phyloP scores from a whole-genome alignment of 768 basidiomycete species.

The Albatrellus ellisii region DNA sequence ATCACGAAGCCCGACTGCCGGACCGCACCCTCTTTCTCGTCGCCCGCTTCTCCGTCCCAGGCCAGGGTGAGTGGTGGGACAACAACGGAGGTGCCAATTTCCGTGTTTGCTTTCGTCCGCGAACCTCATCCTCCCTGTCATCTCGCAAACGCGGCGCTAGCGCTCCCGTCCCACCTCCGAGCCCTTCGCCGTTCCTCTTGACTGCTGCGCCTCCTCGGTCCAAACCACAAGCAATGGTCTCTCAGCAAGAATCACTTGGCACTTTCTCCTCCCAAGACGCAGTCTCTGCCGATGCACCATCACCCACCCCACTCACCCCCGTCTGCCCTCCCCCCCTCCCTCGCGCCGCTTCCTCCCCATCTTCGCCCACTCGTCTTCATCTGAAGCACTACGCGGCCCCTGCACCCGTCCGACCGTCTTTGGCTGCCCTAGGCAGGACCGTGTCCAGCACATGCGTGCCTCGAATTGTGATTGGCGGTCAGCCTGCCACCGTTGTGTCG shows the following conservation, averaged over 20 bases:
- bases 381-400: conserved; percentile 14
- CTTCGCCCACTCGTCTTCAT: conserved; percentile 8
- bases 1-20: conserved; percentile 39
- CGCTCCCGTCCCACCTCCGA: conserved; percentile 13
- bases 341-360: conserved; percentile 7
- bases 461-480: conserved; percentile 4
- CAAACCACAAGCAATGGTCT: too few species aligned
- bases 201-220: conserved; percentile 1
- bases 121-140: too few species aligned
- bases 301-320: conserved; percentile 5
- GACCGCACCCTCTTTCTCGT: conserved; percentile 48
- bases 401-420: background rate
- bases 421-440: background rate
- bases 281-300: conserved; percentile 4
- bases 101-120: conserved; percentile 44
- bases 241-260: too few species aligned
- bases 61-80: conserved; percentile 83
- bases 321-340: conserved; percentile 1
- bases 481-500: background rate
- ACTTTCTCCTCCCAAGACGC: too few species aligned
- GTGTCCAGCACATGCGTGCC: background rate
- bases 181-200: conserved; percentile 6
- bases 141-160: conserved; percentile 13
- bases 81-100: conserved; percentile 77
- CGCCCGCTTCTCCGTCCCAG: conserved; percentile 34